Conservation (phyloP, 2,329 filamentous ascomycete species). For the Pseudomassariella vexata region DNA sequence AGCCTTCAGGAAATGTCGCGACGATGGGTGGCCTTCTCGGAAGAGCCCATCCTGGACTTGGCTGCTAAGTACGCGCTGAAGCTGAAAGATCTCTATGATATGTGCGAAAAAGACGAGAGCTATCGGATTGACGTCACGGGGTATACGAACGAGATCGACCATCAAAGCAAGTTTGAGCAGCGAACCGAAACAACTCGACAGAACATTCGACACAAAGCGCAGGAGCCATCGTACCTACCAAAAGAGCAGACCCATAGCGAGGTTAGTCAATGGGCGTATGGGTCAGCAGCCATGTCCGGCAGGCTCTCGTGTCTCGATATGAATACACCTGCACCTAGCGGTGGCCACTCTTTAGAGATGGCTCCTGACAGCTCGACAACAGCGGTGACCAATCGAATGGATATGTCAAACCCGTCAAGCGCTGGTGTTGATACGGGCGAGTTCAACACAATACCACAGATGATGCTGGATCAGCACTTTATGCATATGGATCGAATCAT, state of each 20-base stretch:
- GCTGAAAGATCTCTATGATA: conserved; percentile 10
- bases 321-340: no score
- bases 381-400: no score
- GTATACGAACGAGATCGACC: conserved; percentile 8
- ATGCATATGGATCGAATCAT: conserved; percentile 24
- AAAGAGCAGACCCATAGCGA: neutral
- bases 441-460: conserved; percentile 21
- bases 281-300: conserved; percentile 1
- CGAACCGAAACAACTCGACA: no score
- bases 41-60: conserved; percentile 7
- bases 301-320: no score
- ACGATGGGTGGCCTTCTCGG: conserved; percentile 13
- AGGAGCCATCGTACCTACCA: no score
- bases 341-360: no score
- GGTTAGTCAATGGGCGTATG: neutral
- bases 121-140: conserved; percentile 9
- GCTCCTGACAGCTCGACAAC: neutral
- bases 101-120: conserved; percentile 6
- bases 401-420: neutral
- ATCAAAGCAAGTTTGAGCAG: no score
- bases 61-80: conserved; percentile 15
- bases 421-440: conserved; percentile 8
- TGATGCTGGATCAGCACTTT: conserved; percentile 16
- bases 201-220: no score
- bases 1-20: conserved; percentile 19